Evolutionary conservation across 495 filamentous ascomycete species (phyloP).

Genomic region (Lentithecium fluviatile): DNA sequence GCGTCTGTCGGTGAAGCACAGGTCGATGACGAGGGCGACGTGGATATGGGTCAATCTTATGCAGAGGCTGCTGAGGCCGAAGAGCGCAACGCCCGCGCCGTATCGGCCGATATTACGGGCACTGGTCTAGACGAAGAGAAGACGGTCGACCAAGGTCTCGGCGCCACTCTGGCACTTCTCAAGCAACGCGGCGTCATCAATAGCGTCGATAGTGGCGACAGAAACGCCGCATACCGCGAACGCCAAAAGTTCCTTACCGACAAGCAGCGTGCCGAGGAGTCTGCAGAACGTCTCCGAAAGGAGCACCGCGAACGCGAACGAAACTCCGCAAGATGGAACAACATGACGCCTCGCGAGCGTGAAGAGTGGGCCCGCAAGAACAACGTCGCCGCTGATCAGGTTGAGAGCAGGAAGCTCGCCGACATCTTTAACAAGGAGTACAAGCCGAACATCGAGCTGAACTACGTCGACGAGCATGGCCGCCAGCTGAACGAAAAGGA

Average conservation of each 20-base stretch:
- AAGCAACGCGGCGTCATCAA: conserved; percentile 78
- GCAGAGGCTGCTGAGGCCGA: conserved; percentile 58
- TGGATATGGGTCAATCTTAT: conserved; percentile 62
- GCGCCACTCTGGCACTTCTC: conserved; percentile 76
- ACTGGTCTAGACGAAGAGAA: conserved; percentile 85
- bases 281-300: conserved; percentile 75
- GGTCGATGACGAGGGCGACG: conserved; percentile 59
- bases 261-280: conserved; percentile 68
- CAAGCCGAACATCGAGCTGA: conserved; percentile 83
- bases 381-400: conserved; percentile 81
- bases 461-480: conserved; percentile 85
- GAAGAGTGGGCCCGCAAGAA: conserved; percentile 84
- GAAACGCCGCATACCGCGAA: conserved; percentile 69
- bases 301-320: conserved; percentile 84
- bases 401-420: conserved; percentile 73
- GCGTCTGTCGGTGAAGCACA: conserved; percentile 38
- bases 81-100: conserved; percentile 47
- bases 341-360: conserved; percentile 84
- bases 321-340: conserved; percentile 72
- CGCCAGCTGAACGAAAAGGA: conserved; percentile 87
- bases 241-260: conserved; percentile 79
- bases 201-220: conserved; percentile 57
- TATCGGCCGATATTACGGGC: conserved; percentile 58
- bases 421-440: conserved; percentile 84
- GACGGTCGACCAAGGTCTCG: conserved; percentile 72